Conservation (phyloP, 257 asterid genomes). For the Solanum microdontum region DNA sequence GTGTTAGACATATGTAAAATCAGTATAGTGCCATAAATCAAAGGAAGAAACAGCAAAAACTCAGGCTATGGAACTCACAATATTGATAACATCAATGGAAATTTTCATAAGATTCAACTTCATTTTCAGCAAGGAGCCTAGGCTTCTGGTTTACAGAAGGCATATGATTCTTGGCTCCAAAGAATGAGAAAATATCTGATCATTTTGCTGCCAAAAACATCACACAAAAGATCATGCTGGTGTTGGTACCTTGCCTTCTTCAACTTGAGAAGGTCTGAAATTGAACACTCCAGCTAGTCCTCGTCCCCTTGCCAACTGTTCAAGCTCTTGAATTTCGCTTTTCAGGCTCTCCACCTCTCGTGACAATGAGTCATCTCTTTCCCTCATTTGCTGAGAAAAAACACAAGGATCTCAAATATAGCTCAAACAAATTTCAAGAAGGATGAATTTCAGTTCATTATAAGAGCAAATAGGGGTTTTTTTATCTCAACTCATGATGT, state of each 20-base stretch:
- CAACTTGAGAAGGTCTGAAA: conserved; percentile 11
- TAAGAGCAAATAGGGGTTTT: not conserved
- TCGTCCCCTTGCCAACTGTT: conserved; percentile 25
- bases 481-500: not conserved
- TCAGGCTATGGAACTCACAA: not conserved
- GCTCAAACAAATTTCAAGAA: not conserved
- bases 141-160: not conserved
- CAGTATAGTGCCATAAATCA: not conserved
- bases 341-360: conserved; percentile 26
- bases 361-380: conserved; percentile 25
- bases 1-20: not conserved
- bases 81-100: not conserved
- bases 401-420: not conserved
- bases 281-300: conserved; percentile 33
- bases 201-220: not conserved
- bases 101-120: not conserved
- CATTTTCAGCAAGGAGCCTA: not conserved
- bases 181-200: not conserved
- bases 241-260: conserved; percentile 12
- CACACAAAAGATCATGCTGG: conserved; percentile 1
- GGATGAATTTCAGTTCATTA: not conserved
- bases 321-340: conserved; percentile 29
- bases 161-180: not conserved
- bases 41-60: not conserved
- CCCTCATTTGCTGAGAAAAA: conserved; percentile 21